A percentile compares a stretch with the other conserved stretches of the same genome.
phyloP scores from a whole-genome alignment of 768 basidiomycete genomes.

The Serendipita sp. region DNA sequence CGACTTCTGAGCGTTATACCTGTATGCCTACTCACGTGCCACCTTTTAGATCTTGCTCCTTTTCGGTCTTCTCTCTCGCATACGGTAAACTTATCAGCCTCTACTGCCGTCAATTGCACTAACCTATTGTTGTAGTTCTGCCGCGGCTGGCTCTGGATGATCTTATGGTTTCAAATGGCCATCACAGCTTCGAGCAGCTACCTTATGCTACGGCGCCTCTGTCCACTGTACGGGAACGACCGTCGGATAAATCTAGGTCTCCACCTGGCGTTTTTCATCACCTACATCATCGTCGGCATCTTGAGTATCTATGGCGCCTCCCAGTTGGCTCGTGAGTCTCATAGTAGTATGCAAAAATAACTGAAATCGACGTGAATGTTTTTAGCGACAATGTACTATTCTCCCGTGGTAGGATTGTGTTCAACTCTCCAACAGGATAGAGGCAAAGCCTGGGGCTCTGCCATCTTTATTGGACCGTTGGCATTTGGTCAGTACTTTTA shows the following conservation, averaged over 20 bases:
- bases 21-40: neutral
- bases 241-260: neutral
- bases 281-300: neutral
- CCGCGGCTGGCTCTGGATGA: neutral
- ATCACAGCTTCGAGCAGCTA: neutral
- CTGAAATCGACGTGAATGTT: neutral
- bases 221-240: neutral
- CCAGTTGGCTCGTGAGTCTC: neutral
- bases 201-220: neutral
- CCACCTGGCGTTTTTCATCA: neutral
- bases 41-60: neutral
- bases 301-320: neutral
- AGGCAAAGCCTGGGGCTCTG: neutral
- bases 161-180: neutral
- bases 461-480: neutral
- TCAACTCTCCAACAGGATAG: neutral
- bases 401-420: neutral
- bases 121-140: neutral
- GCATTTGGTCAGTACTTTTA: neutral
- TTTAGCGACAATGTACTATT: neutral
- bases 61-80: neutral
- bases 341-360: neutral
- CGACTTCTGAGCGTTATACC: neutral
- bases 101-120: neutral
- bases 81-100: neutral